Base-by-base conservation (phyloP, 208 protist genomes). In the Acanthamoeba culbertsoni region DNA sequence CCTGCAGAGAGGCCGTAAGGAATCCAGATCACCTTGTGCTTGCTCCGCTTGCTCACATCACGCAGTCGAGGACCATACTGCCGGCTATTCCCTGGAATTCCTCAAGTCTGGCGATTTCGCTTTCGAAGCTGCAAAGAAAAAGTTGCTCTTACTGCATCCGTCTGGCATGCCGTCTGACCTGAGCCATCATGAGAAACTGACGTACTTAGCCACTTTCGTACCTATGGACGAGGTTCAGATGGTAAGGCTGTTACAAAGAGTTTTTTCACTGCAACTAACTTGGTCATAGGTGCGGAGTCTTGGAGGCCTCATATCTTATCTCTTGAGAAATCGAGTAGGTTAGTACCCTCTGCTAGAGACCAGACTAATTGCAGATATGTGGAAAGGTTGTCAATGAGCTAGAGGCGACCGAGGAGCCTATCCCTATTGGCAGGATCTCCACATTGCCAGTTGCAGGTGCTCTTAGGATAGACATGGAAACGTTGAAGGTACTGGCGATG, bases 401-500 rank as follows among this genome's bases (percentile, higher is more conserved):
- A 7, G 86, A 91, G n/a, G 7, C 28, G 26, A 73, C 4, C n/a
- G 59, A 73, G 10, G 48, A 63, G 14, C 86, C 46, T 18, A 31
- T 91, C 6, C 3, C 2, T 28, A 48, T 91, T 1, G n/a, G 45
- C 40, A 48, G 45, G 86, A 2, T 91, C 53, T 42, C 35, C 7
- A 5, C 40, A 4, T 28, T 71, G 8, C 57, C 86, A 12, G 28
- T 91, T 2, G 14, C 3, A 31, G 86, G 55, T 31, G 45, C 86
- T 20, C 7, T 91, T 28, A 91, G 48, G 3, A 91, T 91, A 1
- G 86, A 91, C 28, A 63, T 73, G 45, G 86, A 91, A 48, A 91
- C 86, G 0, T 31, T 91, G 2, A 91, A 91, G 57, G 77, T 88
- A 77, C n/a, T n/a, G n/a, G n/a, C n/a, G n/a, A n/a, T n/a, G n/a